Evolutionary conservation across 2,329 filamentous ascomycete genomes (phyloP).

Genomic region (Diaporthe ilicicola): DNA sequence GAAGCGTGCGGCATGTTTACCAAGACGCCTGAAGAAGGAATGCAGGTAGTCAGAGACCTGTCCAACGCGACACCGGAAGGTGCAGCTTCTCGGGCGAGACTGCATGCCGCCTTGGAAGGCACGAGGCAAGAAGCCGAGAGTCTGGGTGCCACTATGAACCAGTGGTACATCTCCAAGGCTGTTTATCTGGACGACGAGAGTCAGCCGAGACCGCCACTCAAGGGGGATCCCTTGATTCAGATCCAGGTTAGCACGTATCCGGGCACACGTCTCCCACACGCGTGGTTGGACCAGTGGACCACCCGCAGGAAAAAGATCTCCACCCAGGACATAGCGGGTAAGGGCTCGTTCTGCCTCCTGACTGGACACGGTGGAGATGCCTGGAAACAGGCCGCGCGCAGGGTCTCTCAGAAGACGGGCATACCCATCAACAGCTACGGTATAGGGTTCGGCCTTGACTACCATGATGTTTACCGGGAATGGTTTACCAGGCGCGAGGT

Average conservation of each 20-base stretch:
- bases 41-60: conserved; percentile 44
- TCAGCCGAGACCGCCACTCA: conserved; percentile 25
- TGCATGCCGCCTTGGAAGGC: conserved; percentile 48
- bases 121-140: conserved; percentile 56
- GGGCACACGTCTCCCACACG: conserved; percentile 62
- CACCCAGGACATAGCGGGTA: conserved; percentile 61
- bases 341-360: conserved; percentile 52
- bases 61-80: conserved; percentile 45
- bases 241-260: conserved; percentile 58
- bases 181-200: conserved; percentile 43
- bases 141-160: conserved; percentile 64
- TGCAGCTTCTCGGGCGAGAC: conserved; percentile 42
- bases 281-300: conserved; percentile 55
- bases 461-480: conserved; percentile 61
- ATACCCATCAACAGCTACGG: conserved; percentile 52
- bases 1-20: conserved; percentile 43
- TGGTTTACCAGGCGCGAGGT: conserved; percentile 58
- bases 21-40: conserved; percentile 43
- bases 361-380: conserved; percentile 57
- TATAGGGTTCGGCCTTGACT: conserved; percentile 61
- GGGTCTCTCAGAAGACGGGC: conserved; percentile 44
- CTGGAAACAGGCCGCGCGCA: conserved; percentile 55
- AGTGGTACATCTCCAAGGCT: conserved; percentile 55
- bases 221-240: conserved; percentile 46
- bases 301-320: conserved; percentile 46